phyloP scores from a whole-genome alignment of 2,329 filamentous ascomycete genomes.

The Colletotrichum tropicicola region DNA sequence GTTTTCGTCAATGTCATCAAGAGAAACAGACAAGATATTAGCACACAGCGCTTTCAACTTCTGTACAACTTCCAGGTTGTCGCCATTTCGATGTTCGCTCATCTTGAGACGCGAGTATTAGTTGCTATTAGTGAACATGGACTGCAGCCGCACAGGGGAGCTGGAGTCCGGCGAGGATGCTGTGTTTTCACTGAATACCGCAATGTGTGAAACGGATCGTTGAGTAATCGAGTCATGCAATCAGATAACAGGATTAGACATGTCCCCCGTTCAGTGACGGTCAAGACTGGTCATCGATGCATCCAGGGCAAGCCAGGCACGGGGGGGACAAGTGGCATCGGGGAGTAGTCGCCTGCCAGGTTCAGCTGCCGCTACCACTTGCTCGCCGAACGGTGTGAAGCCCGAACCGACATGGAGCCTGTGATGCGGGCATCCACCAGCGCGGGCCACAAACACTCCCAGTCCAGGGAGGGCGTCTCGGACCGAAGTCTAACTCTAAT shows the following conservation, averaged over 20 bases:
- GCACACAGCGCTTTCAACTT: background rate
- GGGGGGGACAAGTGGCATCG: no score
- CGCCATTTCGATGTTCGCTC: background rate
- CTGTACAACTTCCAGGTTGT: background rate
- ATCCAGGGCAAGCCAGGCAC: no score
- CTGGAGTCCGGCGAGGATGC: no score
- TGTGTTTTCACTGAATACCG: background rate
- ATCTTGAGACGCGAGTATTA: background rate
- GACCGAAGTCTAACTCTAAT: constrained; percentile 17
- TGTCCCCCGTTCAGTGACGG: background rate
- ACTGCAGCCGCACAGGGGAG: no score
- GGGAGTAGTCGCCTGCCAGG: no score
- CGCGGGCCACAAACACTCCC: background rate
- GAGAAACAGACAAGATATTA: background rate
- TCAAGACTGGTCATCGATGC: no score
- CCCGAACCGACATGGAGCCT: background rate
- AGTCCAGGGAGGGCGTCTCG: constrained; percentile 6
- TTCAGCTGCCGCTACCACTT: no score
- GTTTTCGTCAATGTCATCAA: background rate
- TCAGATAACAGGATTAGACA: background rate
- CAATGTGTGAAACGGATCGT: background rate
- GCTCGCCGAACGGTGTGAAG: background rate
- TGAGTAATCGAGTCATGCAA: background rate
- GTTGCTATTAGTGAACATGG: background rate
- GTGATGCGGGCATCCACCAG: background rate